A percentile compares a stretch with the other conserved stretches of the same genome.
These are phyloP conservation scores for Hemisphaericaspora nanyangensis DNA, from an alignment of 805 yeast species.

Conservation along the genomic window DNA sequence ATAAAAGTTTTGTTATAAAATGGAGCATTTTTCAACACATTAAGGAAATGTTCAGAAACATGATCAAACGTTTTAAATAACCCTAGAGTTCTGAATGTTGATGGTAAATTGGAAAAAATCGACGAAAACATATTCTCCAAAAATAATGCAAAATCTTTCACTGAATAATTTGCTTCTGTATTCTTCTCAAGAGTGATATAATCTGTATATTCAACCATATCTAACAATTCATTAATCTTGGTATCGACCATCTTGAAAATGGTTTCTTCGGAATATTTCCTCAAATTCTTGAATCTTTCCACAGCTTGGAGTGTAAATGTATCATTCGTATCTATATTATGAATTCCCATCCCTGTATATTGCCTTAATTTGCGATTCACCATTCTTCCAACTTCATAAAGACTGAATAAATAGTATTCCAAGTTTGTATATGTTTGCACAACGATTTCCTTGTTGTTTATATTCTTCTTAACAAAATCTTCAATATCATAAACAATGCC, in stretches of 20 bases:
- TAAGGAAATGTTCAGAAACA: conserved; percentile 66
- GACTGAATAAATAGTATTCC: conserved; percentile 78
- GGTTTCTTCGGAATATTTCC: conserved; percentile 72
- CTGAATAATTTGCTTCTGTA: conserved; percentile 64
- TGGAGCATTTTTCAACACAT: conserved; percentile 52
- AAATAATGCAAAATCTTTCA: conserved; percentile 81
- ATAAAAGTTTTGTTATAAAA: conserved; percentile 59
- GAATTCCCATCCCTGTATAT: conserved; percentile 36
- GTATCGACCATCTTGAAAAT: conserved; percentile 80
- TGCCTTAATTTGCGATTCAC: conserved; percentile 33
- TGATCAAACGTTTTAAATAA: conserved; percentile 84
- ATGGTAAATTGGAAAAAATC: conserved; percentile 78
- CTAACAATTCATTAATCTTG: conserved; percentile 75
- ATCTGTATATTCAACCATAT: conserved; percentile 68
- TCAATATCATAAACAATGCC: conserved; percentile 59
- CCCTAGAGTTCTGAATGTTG: conserved; percentile 71
- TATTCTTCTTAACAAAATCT: conserved; percentile 56
- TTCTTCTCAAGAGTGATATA: conserved; percentile 60
- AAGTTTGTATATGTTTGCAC: conserved; percentile 86
- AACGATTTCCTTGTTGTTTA: conserved; percentile 82
- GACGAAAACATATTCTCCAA: conserved; percentile 82
- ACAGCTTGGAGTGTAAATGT: conserved; percentile 46
- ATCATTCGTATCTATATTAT: conserved; percentile 38
- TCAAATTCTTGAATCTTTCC: conserved; percentile 51
- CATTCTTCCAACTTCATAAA: conserved; percentile 59